Evolutionary conservation across 768 basidiomycete genomes (phyloP).

Genomic region (Trametes cubensis): DNA sequence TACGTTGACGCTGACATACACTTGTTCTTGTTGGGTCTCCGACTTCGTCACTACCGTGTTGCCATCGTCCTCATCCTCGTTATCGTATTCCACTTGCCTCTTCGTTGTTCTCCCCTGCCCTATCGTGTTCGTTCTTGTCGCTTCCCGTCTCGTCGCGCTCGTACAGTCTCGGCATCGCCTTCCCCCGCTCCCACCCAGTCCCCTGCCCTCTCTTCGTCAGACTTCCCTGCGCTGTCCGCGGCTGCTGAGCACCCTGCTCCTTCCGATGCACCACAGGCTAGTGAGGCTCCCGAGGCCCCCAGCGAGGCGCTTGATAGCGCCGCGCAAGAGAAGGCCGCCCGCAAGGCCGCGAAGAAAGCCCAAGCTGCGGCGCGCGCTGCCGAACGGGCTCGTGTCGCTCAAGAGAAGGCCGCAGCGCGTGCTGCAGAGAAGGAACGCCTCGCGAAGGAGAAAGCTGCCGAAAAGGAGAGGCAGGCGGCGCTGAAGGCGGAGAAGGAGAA

Average conservation of each 20-base stretch:
- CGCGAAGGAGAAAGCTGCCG: slow-evolving; percentile 55
- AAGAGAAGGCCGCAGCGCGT: slow-evolving; percentile 59
- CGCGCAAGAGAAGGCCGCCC: slow-evolving; percentile 56
- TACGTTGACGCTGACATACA: slow-evolving; percentile 34
- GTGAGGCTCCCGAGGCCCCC: slow-evolving; percentile 33
- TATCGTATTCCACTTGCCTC: slow-evolving; percentile 40
- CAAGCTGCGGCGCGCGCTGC: slow-evolving; percentile 63
- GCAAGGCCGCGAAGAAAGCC: slow-evolving; percentile 66
- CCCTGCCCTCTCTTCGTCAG: slow-evolving; percentile 61
- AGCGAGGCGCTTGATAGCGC: slow-evolving; percentile 28
- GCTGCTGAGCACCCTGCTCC: slow-evolving; percentile 34
- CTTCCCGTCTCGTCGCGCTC: slow-evolving; percentile 38
- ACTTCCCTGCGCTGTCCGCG: slow-evolving; percentile 73
- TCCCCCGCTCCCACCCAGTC: slow-evolving; percentile 43
- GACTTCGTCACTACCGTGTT: slow-evolving; percentile 31
- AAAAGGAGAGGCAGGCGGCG: slow-evolving; percentile 50
- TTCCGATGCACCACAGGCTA: slow-evolving; percentile 30
- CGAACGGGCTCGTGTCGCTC: slow-evolving; percentile 57
- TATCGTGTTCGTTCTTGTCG: slow-evolving; percentile 38
- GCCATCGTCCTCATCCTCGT: slow-evolving; percentile 10
- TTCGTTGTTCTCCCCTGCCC: slow-evolving; percentile 29
- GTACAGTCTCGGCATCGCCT: slow-evolving; percentile 28
- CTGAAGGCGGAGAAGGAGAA: slow-evolving; percentile 44
- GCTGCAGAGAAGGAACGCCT: slow-evolving; percentile 57
- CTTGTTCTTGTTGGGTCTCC: slow-evolving; percentile 31